Evolutionary conservation across 257 asterid species (phyloP).

Genomic region (Asclepias syriaca): DNA sequence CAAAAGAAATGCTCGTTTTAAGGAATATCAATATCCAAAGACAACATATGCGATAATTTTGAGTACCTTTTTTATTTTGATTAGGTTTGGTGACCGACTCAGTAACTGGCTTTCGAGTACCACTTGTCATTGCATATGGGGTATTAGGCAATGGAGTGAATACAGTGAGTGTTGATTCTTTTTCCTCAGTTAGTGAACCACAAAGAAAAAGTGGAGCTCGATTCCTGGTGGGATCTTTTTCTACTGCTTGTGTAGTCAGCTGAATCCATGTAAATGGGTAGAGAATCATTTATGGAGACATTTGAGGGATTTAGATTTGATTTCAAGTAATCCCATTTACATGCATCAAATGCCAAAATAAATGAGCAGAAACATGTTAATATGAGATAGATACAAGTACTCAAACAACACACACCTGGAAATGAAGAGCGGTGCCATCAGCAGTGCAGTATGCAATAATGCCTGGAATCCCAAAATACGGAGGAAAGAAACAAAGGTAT

Average conservation of each 20-base stretch:
- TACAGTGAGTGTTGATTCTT: constrained; percentile 44
- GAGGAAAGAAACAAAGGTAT: background rate
- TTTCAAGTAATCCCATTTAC: background rate
- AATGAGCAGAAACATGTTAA: background rate
- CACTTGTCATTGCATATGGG: constrained; percentile 33
- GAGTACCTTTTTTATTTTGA: constrained; percentile 31
- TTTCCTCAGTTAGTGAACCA: constrained; percentile 73
- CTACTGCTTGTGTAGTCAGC: constrained; percentile 56
- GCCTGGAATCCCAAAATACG: constrained; percentile 37
- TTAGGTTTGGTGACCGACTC: constrained; percentile 26
- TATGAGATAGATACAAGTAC: constrained; percentile 9
- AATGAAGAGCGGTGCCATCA: constrained; percentile 69
- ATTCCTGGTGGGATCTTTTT: constrained; percentile 50
- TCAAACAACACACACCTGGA: constrained; percentile 49
- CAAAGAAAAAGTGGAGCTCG: constrained; percentile 64
- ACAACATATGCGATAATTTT: too few relatives aligned
- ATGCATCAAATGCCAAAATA: constrained; percentile 6
- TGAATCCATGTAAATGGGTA: constrained; percentile 21
- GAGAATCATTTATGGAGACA: background rate
- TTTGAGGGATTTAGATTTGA: background rate
- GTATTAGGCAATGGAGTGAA: constrained; percentile 40
- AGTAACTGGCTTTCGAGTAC: constrained; percentile 40
- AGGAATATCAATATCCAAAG: background rate
- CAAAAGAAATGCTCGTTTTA: constrained; percentile 1
- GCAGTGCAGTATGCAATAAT: constrained; percentile 83